A percentile compares a stretch with the other conserved stretches of the same genome.
phyloP scores from a whole-genome alignment of 352 stramenopile species.

The Phytophthora ramorum region DNA sequence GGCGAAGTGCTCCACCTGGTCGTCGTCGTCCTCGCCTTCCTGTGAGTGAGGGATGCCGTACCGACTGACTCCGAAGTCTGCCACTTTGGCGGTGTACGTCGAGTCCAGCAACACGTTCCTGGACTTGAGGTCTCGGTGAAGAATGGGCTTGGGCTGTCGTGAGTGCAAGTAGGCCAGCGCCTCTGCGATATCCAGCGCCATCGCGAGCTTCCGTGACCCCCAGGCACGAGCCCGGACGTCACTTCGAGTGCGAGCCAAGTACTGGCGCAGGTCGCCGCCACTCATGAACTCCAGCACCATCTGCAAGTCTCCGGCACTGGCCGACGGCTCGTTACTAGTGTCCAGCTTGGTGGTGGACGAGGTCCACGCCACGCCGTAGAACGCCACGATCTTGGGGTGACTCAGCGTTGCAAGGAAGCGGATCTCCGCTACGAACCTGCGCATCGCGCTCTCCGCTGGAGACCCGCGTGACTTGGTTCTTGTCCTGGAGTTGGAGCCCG shows the following conservation, averaged over 20 bases:
- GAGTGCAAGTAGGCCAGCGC: slow-evolving; percentile 76
- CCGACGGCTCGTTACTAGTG: slow-evolving; percentile 2
- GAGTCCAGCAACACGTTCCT: slow-evolving; percentile 70
- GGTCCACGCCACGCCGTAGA: slow-evolving; percentile 80
- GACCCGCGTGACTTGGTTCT: slow-evolving; percentile 32
- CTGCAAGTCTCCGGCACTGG: slow-evolving; percentile 53
- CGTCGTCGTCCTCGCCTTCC: slow-evolving; percentile 31
- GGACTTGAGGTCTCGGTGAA: slow-evolving; percentile 80
- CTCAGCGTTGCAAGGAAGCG: slow-evolving; percentile 62
- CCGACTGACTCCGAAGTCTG: slow-evolving; percentile 72
- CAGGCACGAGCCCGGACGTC: slow-evolving; percentile 43
- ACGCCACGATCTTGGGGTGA: slow-evolving; percentile 82
- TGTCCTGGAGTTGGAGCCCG: slow-evolving; percentile 23
- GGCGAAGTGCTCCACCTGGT: slow-evolving; percentile 13
- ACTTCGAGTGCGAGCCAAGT: slow-evolving; percentile 44
- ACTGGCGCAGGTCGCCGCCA: slow-evolving; percentile 64
- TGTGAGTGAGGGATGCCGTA: slow-evolving; percentile 38
- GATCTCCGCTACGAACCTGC: slow-evolving; percentile 73
- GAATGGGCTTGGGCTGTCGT: slow-evolving; percentile 46
- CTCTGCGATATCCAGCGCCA: slow-evolving; percentile 69
- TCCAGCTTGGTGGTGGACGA: slow-evolving; percentile 14
- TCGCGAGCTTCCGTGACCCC: slow-evolving; percentile 60
- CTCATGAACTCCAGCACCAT: slow-evolving; percentile 83
- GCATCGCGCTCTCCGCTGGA: slow-evolving; percentile 17
- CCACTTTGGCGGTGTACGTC: slow-evolving; percentile 67